These are phyloP conservation scores for Tetrastigma voinierianum DNA, from an alignment of 164 flowering plant species.

Conservation along the genomic window DNA sequence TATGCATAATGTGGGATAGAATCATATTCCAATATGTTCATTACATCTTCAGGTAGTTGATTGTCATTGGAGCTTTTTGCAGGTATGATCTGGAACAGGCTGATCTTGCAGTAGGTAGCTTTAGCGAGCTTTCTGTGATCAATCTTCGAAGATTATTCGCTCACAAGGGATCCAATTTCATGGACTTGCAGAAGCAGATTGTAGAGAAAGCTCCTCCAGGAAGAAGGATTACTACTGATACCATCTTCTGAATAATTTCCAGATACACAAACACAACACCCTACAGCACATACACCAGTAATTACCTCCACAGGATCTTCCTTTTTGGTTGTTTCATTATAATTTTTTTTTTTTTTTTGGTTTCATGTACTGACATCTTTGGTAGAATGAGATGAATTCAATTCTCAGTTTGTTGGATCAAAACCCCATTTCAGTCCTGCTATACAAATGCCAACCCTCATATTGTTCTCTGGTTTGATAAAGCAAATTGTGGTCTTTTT, in stretches of 20 bases:
- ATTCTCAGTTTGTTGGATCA: too few species aligned
- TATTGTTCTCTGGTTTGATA: too few species aligned
- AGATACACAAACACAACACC: too few species aligned
- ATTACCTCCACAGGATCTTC: not conserved
- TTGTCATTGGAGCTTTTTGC: too few species aligned
- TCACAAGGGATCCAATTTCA: conserved; percentile 75
- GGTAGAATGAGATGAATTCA: too few species aligned
- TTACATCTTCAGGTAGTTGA: too few species aligned
- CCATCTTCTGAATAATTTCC: conserved; percentile 54
- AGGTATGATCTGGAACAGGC: conserved; percentile 95
- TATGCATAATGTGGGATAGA: not conserved
- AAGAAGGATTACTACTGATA: conserved; percentile 77
- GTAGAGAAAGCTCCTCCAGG: conserved; percentile 65
- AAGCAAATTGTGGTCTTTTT: too few species aligned
- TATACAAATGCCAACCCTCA: too few species aligned
- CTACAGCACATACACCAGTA: conserved; percentile 7
- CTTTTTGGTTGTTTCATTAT: not conserved
- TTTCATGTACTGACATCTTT: too few species aligned
- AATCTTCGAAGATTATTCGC: conserved; percentile 92
- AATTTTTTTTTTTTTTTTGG: too few species aligned
- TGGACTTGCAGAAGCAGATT: conserved; percentile 86
- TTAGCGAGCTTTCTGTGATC: conserved; percentile 89
- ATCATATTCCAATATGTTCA: too few species aligned
- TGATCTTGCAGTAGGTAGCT: conserved; percentile 84
- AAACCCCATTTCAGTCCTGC: too few species aligned